Evolutionary conservation across 2,329 filamentous ascomycete species (phyloP).

Genomic region (Trichoderma sp.): DNA sequence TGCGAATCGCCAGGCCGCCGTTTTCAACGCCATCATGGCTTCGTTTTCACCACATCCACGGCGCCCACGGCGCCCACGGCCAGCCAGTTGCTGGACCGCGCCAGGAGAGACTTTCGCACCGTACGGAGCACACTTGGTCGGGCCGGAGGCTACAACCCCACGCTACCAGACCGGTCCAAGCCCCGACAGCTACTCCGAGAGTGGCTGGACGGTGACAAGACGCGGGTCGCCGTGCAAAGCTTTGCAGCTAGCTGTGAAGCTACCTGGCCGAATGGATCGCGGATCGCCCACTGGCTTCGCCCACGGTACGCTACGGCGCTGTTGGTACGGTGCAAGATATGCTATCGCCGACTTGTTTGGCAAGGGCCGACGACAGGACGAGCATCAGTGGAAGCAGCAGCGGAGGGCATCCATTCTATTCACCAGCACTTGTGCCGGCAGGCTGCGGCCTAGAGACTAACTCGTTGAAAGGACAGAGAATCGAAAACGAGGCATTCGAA

Average conservation of each 20-base stretch:
- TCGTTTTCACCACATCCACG: not conserved
- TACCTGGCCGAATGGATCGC: conserved; percentile 14
- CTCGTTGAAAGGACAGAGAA: not conserved
- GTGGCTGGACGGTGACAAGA: conserved; percentile 1
- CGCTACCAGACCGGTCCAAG: conserved; percentile 23
- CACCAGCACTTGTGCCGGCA: not conserved
- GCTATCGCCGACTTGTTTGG: conserved; percentile 16
- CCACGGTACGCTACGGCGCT: not conserved
- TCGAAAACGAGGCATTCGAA: not conserved
- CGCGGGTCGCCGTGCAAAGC: conserved; percentile 13
- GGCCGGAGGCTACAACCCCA: conserved; percentile 23
- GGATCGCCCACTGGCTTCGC: conserved; percentile 17
- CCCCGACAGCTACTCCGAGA: conserved; percentile 22
- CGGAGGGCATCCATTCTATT: not conserved
- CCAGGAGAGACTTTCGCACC: conserved; percentile 26
- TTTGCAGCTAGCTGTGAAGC: conserved; percentile 9
- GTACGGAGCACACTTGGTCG: conserved; percentile 25
- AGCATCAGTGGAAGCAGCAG: not conserved
- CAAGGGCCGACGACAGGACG: conserved; percentile 1
- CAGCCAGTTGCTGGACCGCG: not conserved
- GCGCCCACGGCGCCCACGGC: not conserved
- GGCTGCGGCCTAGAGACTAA: not conserved
- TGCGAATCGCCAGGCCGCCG: conserved; percentile 1
- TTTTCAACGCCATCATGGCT: not conserved
- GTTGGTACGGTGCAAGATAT: not conserved